Evolutionary conservation across 1,284 basidiomycete genomes (phyloP).

Genomic region (Ustilago crameri): DNA sequence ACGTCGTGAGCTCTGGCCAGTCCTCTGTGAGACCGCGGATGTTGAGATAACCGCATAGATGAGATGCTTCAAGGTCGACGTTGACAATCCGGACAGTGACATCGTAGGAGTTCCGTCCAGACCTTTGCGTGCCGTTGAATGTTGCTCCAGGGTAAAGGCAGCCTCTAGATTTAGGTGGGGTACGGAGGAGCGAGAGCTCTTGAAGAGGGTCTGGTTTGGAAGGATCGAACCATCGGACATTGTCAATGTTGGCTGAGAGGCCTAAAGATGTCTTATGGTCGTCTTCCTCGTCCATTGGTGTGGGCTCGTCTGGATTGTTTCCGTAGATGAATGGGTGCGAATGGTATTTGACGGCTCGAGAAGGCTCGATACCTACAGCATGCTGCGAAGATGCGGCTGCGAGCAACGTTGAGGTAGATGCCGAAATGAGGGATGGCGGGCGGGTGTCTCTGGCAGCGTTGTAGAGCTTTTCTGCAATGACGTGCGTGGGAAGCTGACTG

Average conservation of each 20-base stretch:
- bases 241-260: constrained; percentile 12
- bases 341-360: constrained; percentile 32
- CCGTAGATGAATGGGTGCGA: constrained; percentile 14
- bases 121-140: constrained; percentile 63
- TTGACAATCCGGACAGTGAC: constrained; percentile 64
- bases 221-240: constrained; percentile 51
- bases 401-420: constrained; percentile 33
- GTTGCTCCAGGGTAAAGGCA: constrained; percentile 63
- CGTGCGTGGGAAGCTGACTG: constrained; percentile 29
- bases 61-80: constrained; percentile 60
- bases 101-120: constrained; percentile 61
- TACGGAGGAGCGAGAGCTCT: constrained; percentile 44
- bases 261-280: constrained; percentile 5
- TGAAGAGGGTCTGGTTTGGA: constrained; percentile 50
- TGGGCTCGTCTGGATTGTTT: background rate
- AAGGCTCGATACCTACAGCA: constrained; percentile 16
- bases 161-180: constrained; percentile 40
- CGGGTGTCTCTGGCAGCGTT: constrained; percentile 19
- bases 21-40: constrained; percentile 66
- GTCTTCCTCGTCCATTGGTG: constrained; percentile 7
- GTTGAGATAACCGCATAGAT: constrained; percentile 65
- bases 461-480: constrained; percentile 38
- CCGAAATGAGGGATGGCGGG: constrained; percentile 24
- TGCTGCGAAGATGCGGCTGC: constrained; percentile 21
- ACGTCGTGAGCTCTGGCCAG: constrained; percentile 67